Evolutionary conservation across 2,329 filamentous ascomycete genomes (phyloP).

Genomic region (Aureobasidium namibiae): DNA sequence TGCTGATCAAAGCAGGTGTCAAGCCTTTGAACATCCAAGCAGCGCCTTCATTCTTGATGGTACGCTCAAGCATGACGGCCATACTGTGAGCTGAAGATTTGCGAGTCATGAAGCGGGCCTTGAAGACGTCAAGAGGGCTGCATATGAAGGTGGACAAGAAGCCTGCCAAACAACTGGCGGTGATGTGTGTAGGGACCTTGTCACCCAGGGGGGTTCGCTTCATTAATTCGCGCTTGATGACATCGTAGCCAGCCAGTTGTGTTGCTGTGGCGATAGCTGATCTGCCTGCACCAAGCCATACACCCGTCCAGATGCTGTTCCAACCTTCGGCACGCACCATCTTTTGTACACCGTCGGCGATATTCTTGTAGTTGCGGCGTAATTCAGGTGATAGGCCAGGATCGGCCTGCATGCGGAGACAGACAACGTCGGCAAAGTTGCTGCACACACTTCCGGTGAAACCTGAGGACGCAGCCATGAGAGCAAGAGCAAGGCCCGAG

Average conservation of each 20-base stretch:
- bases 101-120: slow-evolving; percentile 19
- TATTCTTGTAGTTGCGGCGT: slow-evolving; percentile 18
- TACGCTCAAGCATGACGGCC: slow-evolving; percentile 15
- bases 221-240: slow-evolving; percentile 20
- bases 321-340: slow-evolving; percentile 19
- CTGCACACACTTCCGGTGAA: slow-evolving; percentile 17
- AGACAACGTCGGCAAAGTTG: slow-evolving; percentile 20
- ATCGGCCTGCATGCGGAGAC: slow-evolving; percentile 19
- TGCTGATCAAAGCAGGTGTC: slow-evolving; percentile 19
- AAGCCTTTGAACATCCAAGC: slow-evolving; percentile 20
- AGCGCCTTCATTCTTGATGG: slow-evolving; percentile 17
- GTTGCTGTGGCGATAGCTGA: slow-evolving; percentile 18
- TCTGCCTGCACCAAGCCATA: slow-evolving; percentile 18
- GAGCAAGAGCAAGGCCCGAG: slow-evolving; percentile 15
- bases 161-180: slow-evolving; percentile 18
- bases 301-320: slow-evolving; percentile 20
- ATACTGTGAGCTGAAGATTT: slow-evolving; percentile 15
- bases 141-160: slow-evolving; percentile 21
- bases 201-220: slow-evolving; percentile 17
- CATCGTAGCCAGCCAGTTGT: slow-evolving; percentile 20
- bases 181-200: slow-evolving; percentile 17
- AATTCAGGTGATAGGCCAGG: slow-evolving; percentile 15
- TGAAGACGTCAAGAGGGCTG: slow-evolving; percentile 20
- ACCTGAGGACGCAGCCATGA: slow-evolving; percentile 17
- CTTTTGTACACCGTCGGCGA: slow-evolving; percentile 17